phyloP scores from a whole-genome alignment of 2,329 filamentous ascomycete species.

The Epichloe elymi region DNA sequence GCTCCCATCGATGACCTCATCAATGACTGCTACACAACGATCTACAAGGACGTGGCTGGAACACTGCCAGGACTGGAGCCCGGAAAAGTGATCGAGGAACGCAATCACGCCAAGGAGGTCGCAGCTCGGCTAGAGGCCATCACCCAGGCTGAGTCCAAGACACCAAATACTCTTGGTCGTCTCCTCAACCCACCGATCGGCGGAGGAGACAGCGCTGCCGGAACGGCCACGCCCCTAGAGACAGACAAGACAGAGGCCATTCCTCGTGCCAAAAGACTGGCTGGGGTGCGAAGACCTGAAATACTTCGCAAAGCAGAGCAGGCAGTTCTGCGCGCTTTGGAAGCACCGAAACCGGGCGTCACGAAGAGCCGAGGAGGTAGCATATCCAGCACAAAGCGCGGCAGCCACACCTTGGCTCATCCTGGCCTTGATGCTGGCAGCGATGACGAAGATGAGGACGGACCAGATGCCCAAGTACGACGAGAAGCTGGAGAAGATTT shows the following conservation, averaged over 20 bases:
- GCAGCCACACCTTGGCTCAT: conserved; percentile 25
- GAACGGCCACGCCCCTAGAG: conserved; percentile 22
- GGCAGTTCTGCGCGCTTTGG: conserved; percentile 36
- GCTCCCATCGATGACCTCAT: conserved; percentile 85
- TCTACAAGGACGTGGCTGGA: conserved; percentile 56
- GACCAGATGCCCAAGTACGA: conserved; percentile 26
- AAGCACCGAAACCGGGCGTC: conserved; percentile 30
- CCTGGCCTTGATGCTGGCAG: conserved; percentile 24
- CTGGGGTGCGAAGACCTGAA: conserved; percentile 40
- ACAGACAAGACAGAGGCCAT: conserved; percentile 28
- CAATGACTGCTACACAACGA: conserved; percentile 70
- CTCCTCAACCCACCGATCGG: conserved; percentile 30
- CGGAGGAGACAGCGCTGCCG: conserved; percentile 23
- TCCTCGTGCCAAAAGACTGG: conserved; percentile 24
- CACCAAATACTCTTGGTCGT: conserved; percentile 24
- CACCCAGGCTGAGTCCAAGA: conserved; percentile 14
- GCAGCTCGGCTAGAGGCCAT: conserved; percentile 24
- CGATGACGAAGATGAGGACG: conserved; percentile 27
- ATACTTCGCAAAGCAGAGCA: conserved; percentile 50
- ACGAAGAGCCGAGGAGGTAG: conserved; percentile 38
- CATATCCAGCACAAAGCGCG: conserved; percentile 35
- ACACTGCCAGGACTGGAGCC: conserved; percentile 40
- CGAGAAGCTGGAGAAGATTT: conserved; percentile 21
- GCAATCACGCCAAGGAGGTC: conserved; percentile 28
- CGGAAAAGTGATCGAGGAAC: conserved; percentile 32